phyloP scores from a whole-genome alignment of 768 basidiomycete genomes.

The Mycena olivaceomarginata region DNA sequence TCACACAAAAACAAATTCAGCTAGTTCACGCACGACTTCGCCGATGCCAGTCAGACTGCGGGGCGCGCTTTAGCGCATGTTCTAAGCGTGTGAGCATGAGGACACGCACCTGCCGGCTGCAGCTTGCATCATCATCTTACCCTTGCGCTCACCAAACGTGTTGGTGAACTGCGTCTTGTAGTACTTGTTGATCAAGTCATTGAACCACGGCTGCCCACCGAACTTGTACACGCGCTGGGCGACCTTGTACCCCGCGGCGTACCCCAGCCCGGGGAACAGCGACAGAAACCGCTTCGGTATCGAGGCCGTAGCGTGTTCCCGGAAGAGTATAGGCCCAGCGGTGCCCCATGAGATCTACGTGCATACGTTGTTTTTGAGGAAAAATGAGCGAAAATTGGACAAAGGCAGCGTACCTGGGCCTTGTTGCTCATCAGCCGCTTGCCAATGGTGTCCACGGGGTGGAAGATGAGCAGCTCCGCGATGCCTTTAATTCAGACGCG shows the following conservation, averaged over 20 bases:
- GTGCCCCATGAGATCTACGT: slow-evolving; percentile 77
- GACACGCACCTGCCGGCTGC: slow-evolving; percentile 88
- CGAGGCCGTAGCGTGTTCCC: slow-evolving; percentile 84
- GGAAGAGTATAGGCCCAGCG: slow-evolving; percentile 90
- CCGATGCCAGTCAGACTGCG: slow-evolving; percentile 87
- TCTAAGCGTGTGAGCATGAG: neutral
- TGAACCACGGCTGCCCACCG: slow-evolving; percentile 98
- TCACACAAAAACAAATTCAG: neutral
- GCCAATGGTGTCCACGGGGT: slow-evolving; percentile 98
- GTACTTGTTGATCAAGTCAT: slow-evolving; percentile 90
- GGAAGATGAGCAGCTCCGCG: slow-evolving; percentile 96
- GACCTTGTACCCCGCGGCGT: slow-evolving; percentile 98
- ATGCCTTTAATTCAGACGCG: slow-evolving; percentile 73
- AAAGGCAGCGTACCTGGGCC: slow-evolving; percentile 72
- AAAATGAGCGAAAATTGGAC: neutral
- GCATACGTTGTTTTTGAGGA: slow-evolving; percentile 64
- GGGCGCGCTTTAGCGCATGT: slow-evolving; percentile 29
- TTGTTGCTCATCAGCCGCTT: slow-evolving; percentile 99
- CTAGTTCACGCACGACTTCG: slow-evolving; percentile 84
- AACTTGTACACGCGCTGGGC: slow-evolving; percentile 98
- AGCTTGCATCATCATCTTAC: slow-evolving; percentile 97
- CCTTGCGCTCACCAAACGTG: slow-evolving; percentile 94
- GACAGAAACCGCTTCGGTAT: slow-evolving; percentile 84
- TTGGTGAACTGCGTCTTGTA: slow-evolving; percentile 90
- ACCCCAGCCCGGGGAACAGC: slow-evolving; percentile 98